Evolutionary conservation across 192 early-diverging fungal genomes (phyloP), one percentile per base, ranked within the genome.

Genomic region (Backusella australiensis): DNA sequence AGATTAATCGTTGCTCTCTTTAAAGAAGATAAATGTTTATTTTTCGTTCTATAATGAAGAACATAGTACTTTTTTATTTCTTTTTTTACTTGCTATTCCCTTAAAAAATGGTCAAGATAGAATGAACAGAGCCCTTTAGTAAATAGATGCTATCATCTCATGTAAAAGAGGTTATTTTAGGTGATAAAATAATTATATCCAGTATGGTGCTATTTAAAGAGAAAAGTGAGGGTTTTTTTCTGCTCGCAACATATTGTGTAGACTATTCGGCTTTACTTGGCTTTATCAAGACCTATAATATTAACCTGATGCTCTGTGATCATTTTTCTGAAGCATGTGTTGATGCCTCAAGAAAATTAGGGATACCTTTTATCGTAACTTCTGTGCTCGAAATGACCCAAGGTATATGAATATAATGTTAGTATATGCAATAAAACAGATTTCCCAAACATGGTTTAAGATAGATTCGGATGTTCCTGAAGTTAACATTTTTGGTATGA

Each of bases 301-400:
- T 69, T 8, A 36, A 69, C 9, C 21, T 69, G 3, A 67, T 69
- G n/a, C 34, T 80, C 4, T 80, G 79, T 15, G 79, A 80, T 36
- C 46, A 67, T 39, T 73, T 81, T 72, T 46, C 68, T 3, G 52
- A 73, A 1, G 34, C 52, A 14, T 81, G 80, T 34, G 36, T 66
- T 3, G 67, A 70, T 26, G 75, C 72, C 0, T 75, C 80, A 12
- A 56, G 41, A 23, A 29, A 44, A 17, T 4, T 53, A 9, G 19
- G 35, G n/a, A 72, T 81, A 15, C 75, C 75, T 2, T 81, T 71
- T 41, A 53, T 77, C 11, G 1, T 81, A 6, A 81, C 80, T n/a
- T 77, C 80, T 8, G 65, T 68, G 11, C 23, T 71, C 1, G 68
- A 63, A 29, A 26, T 71, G 21, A 71, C 42, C 32, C n/a, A 71